Conservation (phyloP, 495 filamentous ascomycete genomes). For the Aspergillus funiculosus region DNA sequence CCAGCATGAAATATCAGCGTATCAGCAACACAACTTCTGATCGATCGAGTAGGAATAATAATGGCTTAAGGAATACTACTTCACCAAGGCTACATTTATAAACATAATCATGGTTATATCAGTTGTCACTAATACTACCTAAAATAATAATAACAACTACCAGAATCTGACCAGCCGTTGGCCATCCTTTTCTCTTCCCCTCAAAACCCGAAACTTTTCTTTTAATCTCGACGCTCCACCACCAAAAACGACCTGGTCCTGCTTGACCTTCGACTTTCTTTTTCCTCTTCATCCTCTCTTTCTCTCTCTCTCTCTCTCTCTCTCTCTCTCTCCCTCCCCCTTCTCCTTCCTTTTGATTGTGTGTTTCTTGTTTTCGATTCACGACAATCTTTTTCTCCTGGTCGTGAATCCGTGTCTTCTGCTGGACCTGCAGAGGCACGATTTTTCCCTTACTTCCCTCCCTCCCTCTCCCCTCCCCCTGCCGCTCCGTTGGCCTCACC, state of each 20-base stretch:
- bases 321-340: constrained; percentile 22
- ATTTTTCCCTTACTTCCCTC: constrained; percentile 19
- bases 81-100: too few species aligned
- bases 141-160: too few species aligned
- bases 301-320: constrained; percentile 21
- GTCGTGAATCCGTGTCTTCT: constrained; percentile 36
- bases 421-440: constrained; percentile 32
- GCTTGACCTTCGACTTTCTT: constrained; percentile 16
- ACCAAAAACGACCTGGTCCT: constrained; percentile 12
- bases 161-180: background rate
- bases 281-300: constrained; percentile 22
- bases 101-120: constrained; percentile 4
- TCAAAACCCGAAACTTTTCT: constrained; percentile 34
- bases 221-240: constrained; percentile 36
- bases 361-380: constrained; percentile 28
- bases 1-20: constrained; percentile 9
- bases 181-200: constrained; percentile 12
- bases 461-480: constrained; percentile 20
- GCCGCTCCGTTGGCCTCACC: constrained; percentile 26
- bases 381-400: constrained; percentile 12
- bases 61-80: too few species aligned
- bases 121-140: background rate
- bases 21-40: constrained; percentile 8
- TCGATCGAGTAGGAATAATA: constrained; percentile 4
- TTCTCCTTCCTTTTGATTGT: constrained; percentile 20